These are phyloP conservation scores for Podospora conica DNA, from an alignment of 495 filamentous ascomycete genomes.

Conservation along the genomic window DNA sequence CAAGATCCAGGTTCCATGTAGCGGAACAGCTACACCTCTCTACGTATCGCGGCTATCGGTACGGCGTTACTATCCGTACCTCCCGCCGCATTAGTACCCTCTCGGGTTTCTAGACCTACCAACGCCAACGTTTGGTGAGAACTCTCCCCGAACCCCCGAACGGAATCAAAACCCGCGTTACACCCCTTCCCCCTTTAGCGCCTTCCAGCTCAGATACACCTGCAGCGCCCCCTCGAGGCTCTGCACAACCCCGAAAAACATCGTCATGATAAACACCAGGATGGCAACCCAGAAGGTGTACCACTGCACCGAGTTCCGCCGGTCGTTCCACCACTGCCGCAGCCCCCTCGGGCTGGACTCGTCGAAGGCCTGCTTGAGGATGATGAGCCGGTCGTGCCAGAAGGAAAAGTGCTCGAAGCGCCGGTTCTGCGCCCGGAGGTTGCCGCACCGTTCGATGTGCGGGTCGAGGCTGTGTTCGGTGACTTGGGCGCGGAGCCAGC, in stretches of 20 bases:
- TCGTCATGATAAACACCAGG: conserved; percentile 39
- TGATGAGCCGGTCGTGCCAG: conserved; percentile 47
- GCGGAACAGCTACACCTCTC: no score
- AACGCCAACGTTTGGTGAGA: no score
- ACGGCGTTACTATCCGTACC: no score
- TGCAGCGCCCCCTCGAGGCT: conserved; percentile 42
- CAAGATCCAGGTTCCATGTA: no score
- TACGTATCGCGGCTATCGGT: no score
- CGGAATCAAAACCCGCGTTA: no score
- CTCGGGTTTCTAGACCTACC: no score
- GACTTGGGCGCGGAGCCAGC: conserved; percentile 15
- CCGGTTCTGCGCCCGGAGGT: conserved; percentile 28
- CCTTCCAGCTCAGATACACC: conserved; percentile 26
- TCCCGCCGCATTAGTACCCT: no score
- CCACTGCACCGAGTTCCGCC: conserved; percentile 46
- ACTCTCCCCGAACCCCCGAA: no score
- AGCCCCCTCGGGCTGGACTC: conserved; percentile 41
- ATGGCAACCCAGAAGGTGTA: conserved; percentile 52
- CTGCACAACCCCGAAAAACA: conserved; percentile 49
- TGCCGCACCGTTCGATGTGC: neutral
- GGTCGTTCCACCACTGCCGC: conserved; percentile 47
- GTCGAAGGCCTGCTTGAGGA: conserved; percentile 49
- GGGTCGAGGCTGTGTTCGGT: neutral
- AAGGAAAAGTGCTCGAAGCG: conserved; percentile 39
- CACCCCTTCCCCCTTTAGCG: neutral